Base-by-base conservation (phyloP, 2,329 filamentous ascomycete species). In the Dothideomycetidae sp. region DNA sequence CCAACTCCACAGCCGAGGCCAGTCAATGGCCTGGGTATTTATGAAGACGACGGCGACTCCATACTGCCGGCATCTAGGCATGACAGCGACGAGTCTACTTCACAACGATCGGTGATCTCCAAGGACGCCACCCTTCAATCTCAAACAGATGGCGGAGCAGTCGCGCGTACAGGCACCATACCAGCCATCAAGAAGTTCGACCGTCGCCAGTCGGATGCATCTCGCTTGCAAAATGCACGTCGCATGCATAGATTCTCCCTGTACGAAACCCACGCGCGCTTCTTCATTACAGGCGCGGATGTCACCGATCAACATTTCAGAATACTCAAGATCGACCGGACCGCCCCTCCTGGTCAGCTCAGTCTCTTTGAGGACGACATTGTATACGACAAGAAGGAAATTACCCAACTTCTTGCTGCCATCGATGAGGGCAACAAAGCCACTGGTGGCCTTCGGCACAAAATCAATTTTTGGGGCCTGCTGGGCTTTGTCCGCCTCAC, bases 401-500 rank as follows among this genome's bases (percentile, higher is more conserved):
- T 94, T 75, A 85, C 81, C 50, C 78, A 90, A 57, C 68, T 96
- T n/a, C 64, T 98, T 32, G 84, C 90, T 55, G 81, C 86, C 11
- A 92, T 98, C 40, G 85, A 96, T 50, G 83, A 96, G 54, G 90
- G 90, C 0, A 98, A 96, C 57, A 86, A 82, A 51, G 77, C 74
- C 5, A 84, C 84, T 0, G 90, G 90, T 15, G 90, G 90, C 1
- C 71, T 98, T 60, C 90, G 81, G 56, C 68, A 93, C 39, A 83
- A 82, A 42, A 92, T 82, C 57, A 92, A 77, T 42, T 84, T 82
- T 3, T 98, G 88, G 90, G 90, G 90, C 2, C 62, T 98, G 16
- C 65, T 98, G 16, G 90, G 90, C 3, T 98, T 98, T 57, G 90
- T 98, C 56, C 74, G 82, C 43, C 96, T 98, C 57, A 98, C 90